Evolutionary conservation across 352 stramenopile genomes (phyloP), one percentile per base, ranked within the genome.

Genomic region (Phytophthora cactorum): DNA sequence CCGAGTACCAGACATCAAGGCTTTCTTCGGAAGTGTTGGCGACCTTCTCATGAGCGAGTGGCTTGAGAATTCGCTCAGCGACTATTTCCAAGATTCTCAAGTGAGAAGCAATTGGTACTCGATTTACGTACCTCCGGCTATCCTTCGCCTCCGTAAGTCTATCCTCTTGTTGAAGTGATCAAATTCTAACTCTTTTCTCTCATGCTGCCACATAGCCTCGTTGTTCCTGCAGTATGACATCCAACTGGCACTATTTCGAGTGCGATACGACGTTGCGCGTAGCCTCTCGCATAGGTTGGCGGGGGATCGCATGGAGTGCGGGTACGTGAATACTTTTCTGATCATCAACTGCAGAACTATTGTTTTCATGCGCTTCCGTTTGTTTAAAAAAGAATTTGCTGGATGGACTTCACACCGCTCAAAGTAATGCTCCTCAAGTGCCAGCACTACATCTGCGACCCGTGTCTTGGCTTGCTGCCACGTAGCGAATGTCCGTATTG

Each of bases 351-450:
- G 34, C 34, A 5, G 34, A 39, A 39, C 34, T 9, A 3, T 39
- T 39, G 1, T 39, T 39, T 39, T 39, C 10, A 39, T 43, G 12
- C 12, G 36, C 36, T n/a, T 43, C 3, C 3, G 36, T 17, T 43
- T 43, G 12, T 9, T 12, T 6, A 43, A 10, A 75, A 43, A 10
- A 75, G 68, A 60, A 27, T 75, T 47, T 75, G 68, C 63, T 75
- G 63, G 56, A 63, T 50, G 51, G 66, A 72, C 51, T 59, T 78
- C 29, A 32, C 45, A 6, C 11, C 47, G 4, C 41, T 64, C 8
- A 56, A 52, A 12, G 51, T 78, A 15, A 70, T 68, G 55, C 44
- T 78, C 12, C 41, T 78, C 27, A 74, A 78, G 58, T 75, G 71
- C 8, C 58, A 54, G 15, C 71, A 75, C 46, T 78, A 75, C 44